Evolutionary conservation across 176 grass and related monocot genomes (phyloP).

Genomic region (Poa annua): DNA sequence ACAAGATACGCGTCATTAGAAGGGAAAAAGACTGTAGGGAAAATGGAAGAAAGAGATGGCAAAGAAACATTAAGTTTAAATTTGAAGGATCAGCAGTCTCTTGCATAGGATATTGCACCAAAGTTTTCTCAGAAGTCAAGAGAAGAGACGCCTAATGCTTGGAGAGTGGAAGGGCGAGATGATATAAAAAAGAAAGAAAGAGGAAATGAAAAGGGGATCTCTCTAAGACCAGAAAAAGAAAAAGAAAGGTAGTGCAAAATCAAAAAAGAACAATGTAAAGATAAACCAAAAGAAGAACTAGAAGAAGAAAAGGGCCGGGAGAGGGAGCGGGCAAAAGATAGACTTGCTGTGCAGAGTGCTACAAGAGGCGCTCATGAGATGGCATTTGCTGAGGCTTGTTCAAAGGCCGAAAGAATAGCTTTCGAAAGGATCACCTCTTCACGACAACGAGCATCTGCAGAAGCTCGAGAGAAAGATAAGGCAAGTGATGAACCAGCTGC

Average conservation of each 20-base stretch:
- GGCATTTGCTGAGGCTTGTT: conserved; percentile 62
- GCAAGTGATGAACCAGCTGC: conserved; percentile 41
- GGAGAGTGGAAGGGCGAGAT: conserved; percentile 50
- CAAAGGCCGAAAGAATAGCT: conserved; percentile 83
- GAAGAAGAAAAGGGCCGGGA: conserved; percentile 76
- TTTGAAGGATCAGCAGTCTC: conserved; percentile 37
- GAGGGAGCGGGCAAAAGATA: conserved; percentile 90
- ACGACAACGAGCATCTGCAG: conserved; percentile 72
- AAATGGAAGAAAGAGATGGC: conserved; percentile 42
- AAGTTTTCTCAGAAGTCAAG: conserved; percentile 39
- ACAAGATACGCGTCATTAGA: conserved; percentile 28
- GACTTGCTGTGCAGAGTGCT: conserved; percentile 83
- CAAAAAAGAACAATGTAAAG: conserved; percentile 55
- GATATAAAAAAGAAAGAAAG: conserved; percentile 38
- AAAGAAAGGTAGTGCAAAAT: conserved; percentile 60
- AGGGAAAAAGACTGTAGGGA: conserved; percentile 16
- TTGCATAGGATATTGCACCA: conserved; percentile 39
- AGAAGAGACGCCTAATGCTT: conserved; percentile 41
- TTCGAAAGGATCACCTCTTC: conserved; percentile 73
- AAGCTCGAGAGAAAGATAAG: conserved; percentile 71
- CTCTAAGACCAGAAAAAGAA: conserved; percentile 40
- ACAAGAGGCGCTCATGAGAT: conserved; percentile 75
- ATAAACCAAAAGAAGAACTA: conserved; percentile 54
- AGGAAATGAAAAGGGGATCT: conserved; percentile 42
- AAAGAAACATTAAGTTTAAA: conserved; percentile 11